Evolutionary conservation across 2,329 filamentous ascomycete genomes (phyloP), one percentile per base, ranked within the genome.

Genomic region (Penicillium capsulatum): DNA sequence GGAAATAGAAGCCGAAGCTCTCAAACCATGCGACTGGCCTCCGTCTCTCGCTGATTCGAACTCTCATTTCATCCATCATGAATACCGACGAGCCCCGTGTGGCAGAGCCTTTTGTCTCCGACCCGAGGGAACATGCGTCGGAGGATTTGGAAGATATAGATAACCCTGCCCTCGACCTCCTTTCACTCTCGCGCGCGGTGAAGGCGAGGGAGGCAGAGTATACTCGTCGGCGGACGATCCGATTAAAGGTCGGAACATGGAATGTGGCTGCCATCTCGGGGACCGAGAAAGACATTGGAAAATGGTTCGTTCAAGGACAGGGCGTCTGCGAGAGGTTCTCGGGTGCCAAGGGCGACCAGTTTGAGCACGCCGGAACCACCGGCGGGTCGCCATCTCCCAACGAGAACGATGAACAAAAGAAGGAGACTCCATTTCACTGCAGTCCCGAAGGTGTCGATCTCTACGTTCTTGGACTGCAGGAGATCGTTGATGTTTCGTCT

Each of bases 191-290:
- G 2, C 73, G 77, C 37, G 76, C 74, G 2, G 64, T 97, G 27
- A 78, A 83, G 58, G 81, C 84, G 27, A 79, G 92, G 38, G 79
- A 82, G 55, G 69, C 77, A 34, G 90, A 97, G 63, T 98, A 90
- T 62, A 83, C 84, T 17, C 79, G 81, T 26, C 78, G 81, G 30
- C 82, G 82, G 60, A 77, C 77, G 35, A 79, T 95, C 53, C 83
- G 82, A 50, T 78, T 98, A 64, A 96, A 96, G 67, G 76, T 98
- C 36, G 92, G 91, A 29, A 84, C 86, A 0, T 98, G 92, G 92
- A 98, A 98, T 65, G 87, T 95, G 11, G 92, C 89, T 3, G 82
- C 84, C 1, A 82, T 85, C 49, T 80, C 86, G 9, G 88, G 86
- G 16, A 89, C 88, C 0, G 89, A 95, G 63, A 86, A 87, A 51